A percentile compares a stretch with the other conserved stretches of the same genome.
These are phyloP conservation scores for Platanthera zijinensis DNA, from an alignment of 106 monocot genomes.

Conservation along the genomic window DNA sequence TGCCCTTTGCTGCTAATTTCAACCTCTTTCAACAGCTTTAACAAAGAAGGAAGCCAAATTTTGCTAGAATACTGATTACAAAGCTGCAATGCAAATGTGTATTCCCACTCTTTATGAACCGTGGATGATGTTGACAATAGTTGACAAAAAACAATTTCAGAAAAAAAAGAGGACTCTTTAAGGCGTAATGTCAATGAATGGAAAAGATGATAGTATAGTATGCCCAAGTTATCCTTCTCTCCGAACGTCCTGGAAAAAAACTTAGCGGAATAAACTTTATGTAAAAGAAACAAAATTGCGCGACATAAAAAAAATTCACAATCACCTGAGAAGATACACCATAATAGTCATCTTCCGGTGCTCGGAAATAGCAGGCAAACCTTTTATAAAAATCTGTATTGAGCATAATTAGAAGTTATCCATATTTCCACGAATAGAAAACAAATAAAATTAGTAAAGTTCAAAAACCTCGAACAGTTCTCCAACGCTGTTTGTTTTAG, in stretches of 20 bases:
- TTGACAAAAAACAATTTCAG: conserved; percentile 7
- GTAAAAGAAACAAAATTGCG: conserved; percentile 1
- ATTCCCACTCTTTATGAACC: conserved; percentile 56
- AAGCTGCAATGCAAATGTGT: conserved; percentile 49
- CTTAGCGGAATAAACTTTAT: background rate
- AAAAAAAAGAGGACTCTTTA: conserved; percentile 14
- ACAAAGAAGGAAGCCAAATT: conserved; percentile 77
- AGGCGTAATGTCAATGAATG: conserved; percentile 28
- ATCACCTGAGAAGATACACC: conserved; percentile 66
- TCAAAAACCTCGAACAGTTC: conserved; percentile 61
- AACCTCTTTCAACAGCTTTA: conserved; percentile 51
- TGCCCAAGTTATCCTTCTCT: conserved; percentile 54
- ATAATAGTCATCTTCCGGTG: conserved; percentile 53
- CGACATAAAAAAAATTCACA: background rate
- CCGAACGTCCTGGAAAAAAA: conserved; percentile 63
- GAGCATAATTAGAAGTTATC: conserved; percentile 4
- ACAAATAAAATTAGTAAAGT: background rate
- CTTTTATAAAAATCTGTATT: conserved; percentile 69
- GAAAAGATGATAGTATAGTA: conserved; percentile 50
- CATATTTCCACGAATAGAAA: background rate
- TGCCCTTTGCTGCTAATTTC: conserved; percentile 19
- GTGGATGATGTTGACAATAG: conserved; percentile 1
- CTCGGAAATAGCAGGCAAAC: conserved; percentile 63
- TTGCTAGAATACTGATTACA: conserved; percentile 63
- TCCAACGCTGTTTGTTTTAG: conserved; percentile 48